phyloP scores from a whole-genome alignment of 768 basidiomycete species.

The Cystobasidiopsis lactophilus region DNA sequence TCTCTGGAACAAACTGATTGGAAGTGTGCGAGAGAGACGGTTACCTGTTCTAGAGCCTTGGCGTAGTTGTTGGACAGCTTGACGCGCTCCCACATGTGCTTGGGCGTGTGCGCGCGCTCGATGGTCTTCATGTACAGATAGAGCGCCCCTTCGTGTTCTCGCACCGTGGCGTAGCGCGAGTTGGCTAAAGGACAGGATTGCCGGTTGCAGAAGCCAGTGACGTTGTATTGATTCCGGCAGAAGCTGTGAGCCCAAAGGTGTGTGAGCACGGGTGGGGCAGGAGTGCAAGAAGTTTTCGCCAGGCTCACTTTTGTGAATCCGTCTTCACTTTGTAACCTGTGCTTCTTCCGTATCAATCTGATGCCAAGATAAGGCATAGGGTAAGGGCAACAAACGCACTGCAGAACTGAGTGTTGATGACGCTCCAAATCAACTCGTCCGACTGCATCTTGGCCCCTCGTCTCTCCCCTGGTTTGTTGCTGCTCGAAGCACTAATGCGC shows the following conservation, averaged over 20 bases:
- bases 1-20: not conserved
- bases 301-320: not conserved
- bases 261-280: constrained; percentile 22
- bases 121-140: constrained; percentile 96
- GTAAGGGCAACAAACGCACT: not conserved
- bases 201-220: constrained; percentile 81
- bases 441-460: constrained; percentile 23
- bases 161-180: constrained; percentile 89
- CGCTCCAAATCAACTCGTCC: constrained; percentile 97
- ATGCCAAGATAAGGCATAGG: not conserved
- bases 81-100: constrained; percentile 94
- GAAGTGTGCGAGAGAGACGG: constrained; percentile 13
- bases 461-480: not conserved
- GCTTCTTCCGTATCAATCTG: not conserved
- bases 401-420: constrained; percentile 41
- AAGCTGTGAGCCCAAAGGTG: constrained; percentile 42
- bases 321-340: constrained; percentile 1
- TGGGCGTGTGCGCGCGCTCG: constrained; percentile 86
- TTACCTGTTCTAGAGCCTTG: constrained; percentile 81
- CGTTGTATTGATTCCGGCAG: constrained; percentile 95
- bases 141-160: constrained; percentile 74
- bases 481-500: too few relatives aligned
- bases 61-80: constrained; percentile 81
- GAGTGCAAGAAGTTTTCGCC: too few relatives aligned
- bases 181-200: constrained; percentile 97